Evolutionary conservation across 2,329 filamentous ascomycete genomes (phyloP).

Genomic region (Tolypocladium album): DNA sequence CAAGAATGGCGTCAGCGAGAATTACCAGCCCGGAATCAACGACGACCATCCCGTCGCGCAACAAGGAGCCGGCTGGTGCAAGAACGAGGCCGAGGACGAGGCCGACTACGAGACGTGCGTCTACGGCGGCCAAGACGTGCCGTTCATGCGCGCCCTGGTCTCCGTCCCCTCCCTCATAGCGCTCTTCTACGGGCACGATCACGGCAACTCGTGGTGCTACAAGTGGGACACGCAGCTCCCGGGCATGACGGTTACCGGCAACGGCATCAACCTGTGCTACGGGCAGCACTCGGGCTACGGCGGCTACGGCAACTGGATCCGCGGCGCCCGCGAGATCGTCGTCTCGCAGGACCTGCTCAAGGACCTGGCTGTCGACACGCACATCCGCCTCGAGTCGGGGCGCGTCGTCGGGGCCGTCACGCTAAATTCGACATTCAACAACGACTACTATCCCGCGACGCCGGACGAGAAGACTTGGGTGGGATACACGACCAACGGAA

Average conservation of each 20-base stretch:
- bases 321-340: constrained; percentile 47
- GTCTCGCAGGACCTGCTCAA: constrained; percentile 31
- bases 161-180: constrained; percentile 43
- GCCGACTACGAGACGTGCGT: constrained; percentile 22
- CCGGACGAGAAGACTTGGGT: constrained; percentile 21
- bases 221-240: constrained; percentile 30
- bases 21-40: constrained; percentile 33
- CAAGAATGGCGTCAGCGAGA: constrained; percentile 17
- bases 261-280: constrained; percentile 40
- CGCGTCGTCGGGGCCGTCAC: constrained; percentile 37
- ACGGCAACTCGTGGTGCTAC: constrained; percentile 49
- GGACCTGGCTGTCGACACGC: constrained; percentile 40
- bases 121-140: constrained; percentile 40
- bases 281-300: constrained; percentile 60
- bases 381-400: constrained; percentile 49
- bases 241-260: constrained; percentile 24
- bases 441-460: constrained; percentile 39
- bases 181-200: constrained; percentile 57
- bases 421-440: constrained; percentile 49
- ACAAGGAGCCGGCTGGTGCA: constrained; percentile 34
- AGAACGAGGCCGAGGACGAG: constrained; percentile 26
- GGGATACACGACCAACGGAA: neutral
- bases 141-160: constrained; percentile 53
- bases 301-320: constrained; percentile 54
- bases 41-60: constrained; percentile 27